A percentile compares a stretch with the other conserved stretches of the same genome.
These are phyloP conservation scores for Cocos nucifera DNA, from an alignment of 176 grass and related monocot species.

Conservation along the genomic window DNA sequence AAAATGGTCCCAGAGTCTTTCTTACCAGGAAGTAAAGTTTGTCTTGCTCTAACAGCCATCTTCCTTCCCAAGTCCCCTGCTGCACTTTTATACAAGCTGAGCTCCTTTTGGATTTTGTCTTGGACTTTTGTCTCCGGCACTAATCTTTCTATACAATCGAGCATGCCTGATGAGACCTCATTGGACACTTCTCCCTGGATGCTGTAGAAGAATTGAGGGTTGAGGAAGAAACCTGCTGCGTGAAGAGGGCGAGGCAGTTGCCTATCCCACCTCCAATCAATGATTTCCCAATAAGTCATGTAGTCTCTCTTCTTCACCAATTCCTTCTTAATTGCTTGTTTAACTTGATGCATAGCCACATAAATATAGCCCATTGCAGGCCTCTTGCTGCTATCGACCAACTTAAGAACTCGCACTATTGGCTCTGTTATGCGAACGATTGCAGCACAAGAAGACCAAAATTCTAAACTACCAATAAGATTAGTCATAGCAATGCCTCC, in stretches of 20 bases:
- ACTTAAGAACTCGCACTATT: conserved; percentile 66
- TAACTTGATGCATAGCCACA: conserved; percentile 63
- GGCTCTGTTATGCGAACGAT: conserved; percentile 63
- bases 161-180: conserved; percentile 67
- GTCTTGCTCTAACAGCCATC: conserved; percentile 80
- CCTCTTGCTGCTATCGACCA: conserved; percentile 57
- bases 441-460: conserved; percentile 62
- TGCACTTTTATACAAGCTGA: conserved; percentile 64
- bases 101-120: conserved; percentile 88
- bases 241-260: conserved; percentile 53
- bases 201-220: conserved; percentile 78
- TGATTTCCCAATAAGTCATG: conserved; percentile 75
- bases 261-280: conserved; percentile 67
- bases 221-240: conserved; percentile 70
- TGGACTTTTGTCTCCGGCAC: conserved; percentile 77
- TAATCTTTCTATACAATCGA: conserved; percentile 81
- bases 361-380: conserved; percentile 84
- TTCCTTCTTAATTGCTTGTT: conserved; percentile 72
- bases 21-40: conserved; percentile 83
- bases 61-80: conserved; percentile 72
- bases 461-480: conserved; percentile 45
- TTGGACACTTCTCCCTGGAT: conserved; percentile 63
- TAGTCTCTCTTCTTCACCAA: conserved; percentile 53
- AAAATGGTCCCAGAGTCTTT: neutral
- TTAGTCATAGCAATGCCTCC: conserved; percentile 49